Conservation (phyloP, 1,284 basidiomycete genomes). For the Puccinia polysora region DNA sequence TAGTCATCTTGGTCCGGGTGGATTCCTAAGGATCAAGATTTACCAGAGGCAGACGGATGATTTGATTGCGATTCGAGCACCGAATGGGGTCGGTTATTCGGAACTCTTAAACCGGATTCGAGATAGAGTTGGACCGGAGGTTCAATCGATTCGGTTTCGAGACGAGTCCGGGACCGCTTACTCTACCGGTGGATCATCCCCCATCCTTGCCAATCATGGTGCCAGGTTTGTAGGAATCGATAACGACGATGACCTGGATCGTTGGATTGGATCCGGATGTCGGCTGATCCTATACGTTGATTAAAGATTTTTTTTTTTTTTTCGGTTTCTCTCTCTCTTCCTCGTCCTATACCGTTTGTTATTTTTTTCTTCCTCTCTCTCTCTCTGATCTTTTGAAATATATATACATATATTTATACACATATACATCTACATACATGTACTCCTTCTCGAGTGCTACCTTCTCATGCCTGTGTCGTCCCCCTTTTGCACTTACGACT, state of each 20-base stretch:
- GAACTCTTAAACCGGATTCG: slow-evolving; percentile 88
- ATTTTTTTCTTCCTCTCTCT: too few relatives aligned
- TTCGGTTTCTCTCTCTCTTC: not conserved
- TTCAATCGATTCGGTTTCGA: slow-evolving; percentile 67
- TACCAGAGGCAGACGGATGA: slow-evolving; percentile 88
- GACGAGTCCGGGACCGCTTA: slow-evolving; percentile 56
- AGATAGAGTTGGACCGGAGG: slow-evolving; percentile 72
- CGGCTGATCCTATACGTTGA: slow-evolving; percentile 81
- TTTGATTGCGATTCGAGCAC: slow-evolving; percentile 90
- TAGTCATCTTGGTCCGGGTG: too few relatives aligned
- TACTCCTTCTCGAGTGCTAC: too few relatives aligned
- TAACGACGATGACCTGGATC: slow-evolving; percentile 66
- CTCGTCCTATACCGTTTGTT: too few relatives aligned
- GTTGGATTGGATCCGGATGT: slow-evolving; percentile 77
- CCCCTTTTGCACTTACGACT: too few relatives aligned
- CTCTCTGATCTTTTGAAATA: too few relatives aligned
- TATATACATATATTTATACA: too few relatives aligned
- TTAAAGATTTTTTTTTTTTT: not conserved
- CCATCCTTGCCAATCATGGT: slow-evolving; percentile 32
- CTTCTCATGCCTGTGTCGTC: too few relatives aligned
- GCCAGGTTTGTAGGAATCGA: slow-evolving; percentile 62
- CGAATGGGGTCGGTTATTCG: slow-evolving; percentile 74
- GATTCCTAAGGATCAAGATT: slow-evolving; percentile 94
- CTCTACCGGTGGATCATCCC: not conserved
- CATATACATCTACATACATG: too few relatives aligned